Conservation (phyloP, 2,329 filamentous ascomycete genomes). For the Magnaporthales sp. region DNA sequence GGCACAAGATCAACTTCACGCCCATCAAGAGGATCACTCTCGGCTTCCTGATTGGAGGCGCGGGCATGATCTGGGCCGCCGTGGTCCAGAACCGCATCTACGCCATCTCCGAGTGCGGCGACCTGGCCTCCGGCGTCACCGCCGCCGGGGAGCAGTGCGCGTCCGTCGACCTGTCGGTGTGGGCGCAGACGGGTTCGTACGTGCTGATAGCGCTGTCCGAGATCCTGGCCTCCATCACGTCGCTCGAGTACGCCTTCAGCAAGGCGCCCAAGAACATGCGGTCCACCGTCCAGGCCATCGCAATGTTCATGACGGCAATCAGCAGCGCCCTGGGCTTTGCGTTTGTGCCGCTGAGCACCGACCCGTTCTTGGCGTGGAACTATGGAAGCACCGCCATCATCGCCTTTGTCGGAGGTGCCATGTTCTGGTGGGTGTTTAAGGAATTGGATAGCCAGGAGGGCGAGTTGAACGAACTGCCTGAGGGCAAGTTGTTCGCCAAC, state of each 20-base stretch:
- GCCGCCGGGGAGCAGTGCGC: constrained; percentile 35
- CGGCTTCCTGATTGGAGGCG: constrained; percentile 57
- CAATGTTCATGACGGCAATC: constrained; percentile 63
- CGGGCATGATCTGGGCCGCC: constrained; percentile 51
- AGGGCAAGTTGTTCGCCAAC: constrained; percentile 6
- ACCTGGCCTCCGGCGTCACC: constrained; percentile 27
- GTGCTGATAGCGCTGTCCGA: constrained; percentile 42
- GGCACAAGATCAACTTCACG: constrained; percentile 55
- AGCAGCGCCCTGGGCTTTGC: constrained; percentile 64
- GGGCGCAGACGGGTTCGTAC: constrained; percentile 44
- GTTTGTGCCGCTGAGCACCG: constrained; percentile 49
- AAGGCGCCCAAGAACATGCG: constrained; percentile 77
- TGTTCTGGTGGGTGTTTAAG: constrained; percentile 62
- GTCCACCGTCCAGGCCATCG: constrained; percentile 62
- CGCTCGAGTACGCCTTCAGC: constrained; percentile 70
- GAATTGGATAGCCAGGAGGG: constrained; percentile 62
- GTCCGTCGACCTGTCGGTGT: constrained; percentile 56
- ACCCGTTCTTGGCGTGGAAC: constrained; percentile 65
- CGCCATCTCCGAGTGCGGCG: constrained; percentile 50
- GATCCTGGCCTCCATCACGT: constrained; percentile 47
- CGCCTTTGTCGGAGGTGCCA: constrained; percentile 50
- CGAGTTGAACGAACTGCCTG: constrained; percentile 50
- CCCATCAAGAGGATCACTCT: constrained; percentile 68
- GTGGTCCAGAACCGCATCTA: constrained; percentile 58
- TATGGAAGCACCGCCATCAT: constrained; percentile 56